Base-by-base conservation (phyloP, 768 basidiomycete species). In the Kwoniella dendrophila region DNA sequence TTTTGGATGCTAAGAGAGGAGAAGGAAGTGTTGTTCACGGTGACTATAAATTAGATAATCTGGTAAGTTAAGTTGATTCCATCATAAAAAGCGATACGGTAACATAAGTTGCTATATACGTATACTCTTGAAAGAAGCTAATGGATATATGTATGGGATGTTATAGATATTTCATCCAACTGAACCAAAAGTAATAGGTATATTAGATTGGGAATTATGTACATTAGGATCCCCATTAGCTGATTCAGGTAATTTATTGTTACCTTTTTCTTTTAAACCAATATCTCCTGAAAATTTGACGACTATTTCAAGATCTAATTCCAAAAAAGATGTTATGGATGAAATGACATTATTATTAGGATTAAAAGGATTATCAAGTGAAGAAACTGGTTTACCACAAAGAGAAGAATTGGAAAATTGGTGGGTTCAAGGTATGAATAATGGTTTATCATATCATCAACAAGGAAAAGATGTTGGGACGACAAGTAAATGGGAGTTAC, bases 11-110 rank as follows among this genome's bases (percentile, higher is more conserved):
- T 64, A 86, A 86, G 75, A 84, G 84, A 0, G 90, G 90, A 0
- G 81, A 85, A 56, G 86, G 90, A 44, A 60, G 70, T 22, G 72
- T 99, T 66, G 92, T 98, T 4, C 95, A 98, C 75, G 95, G 95
- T 27, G 95, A 99, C 79, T 98, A 90, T 77, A 99, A 99, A 78
- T 82, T 95, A n/a, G 95, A 99, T 79, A 99, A 99, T 78, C 78
- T 99, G 66, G 84, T 97, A 40, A 14, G 79, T 64, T 1, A 38
- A 52, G 30, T 32, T 52, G 36, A 3, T 27, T 27, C 6, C 47
- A 7, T 49, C 26, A n/a, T n/a, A n/a, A n/a, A n/a, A n/a, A n/a
- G n/a, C n/a, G n/a, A n/a, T n/a, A n/a, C n/a, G n/a, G n/a, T n/a
- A n/a, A n/a, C n/a, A n/a, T n/a, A n/a, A n/a, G n/a, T n/a, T n/a